These are phyloP conservation scores for Pezicula rhizophila DNA, from an alignment of 2,329 filamentous ascomycete species.

Conservation along the genomic window DNA sequence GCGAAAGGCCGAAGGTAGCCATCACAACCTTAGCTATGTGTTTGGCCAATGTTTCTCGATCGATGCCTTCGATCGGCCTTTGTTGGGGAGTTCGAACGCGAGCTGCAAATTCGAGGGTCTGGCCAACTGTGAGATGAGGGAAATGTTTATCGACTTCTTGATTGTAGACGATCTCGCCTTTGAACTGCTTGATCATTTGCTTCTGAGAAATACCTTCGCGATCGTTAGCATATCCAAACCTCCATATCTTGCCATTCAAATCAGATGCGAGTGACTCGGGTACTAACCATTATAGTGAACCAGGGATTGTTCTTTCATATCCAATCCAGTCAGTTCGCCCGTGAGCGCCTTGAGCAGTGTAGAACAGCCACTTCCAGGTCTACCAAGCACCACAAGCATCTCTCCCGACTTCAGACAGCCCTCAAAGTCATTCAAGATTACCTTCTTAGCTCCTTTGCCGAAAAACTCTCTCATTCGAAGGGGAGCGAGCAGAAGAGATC, in stretches of 20 bases:
- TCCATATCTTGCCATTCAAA: no score
- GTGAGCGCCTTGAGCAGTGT: slow-evolving; percentile 59
- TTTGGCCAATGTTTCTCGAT: slow-evolving; percentile 43
- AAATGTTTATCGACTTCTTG: slow-evolving; percentile 73
- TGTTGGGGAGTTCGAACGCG: no score
- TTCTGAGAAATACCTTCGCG: slow-evolving; percentile 41
- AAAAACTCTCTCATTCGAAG: slow-evolving; percentile 52
- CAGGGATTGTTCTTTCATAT: slow-evolving; percentile 41
- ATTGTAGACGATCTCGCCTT: slow-evolving; percentile 66
- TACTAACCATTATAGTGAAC: slow-evolving; percentile 63
- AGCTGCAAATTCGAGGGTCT: slow-evolving; percentile 69
- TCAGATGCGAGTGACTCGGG: no score
- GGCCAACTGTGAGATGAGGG: slow-evolving; percentile 66
- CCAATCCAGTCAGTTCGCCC: slow-evolving; percentile 50
- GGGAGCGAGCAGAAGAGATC: slow-evolving; percentile 50
- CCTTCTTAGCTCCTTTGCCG: slow-evolving; percentile 38
- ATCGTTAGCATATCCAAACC: no score
- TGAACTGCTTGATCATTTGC: slow-evolving; percentile 53
- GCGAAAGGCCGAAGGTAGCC: slow-evolving; percentile 65
- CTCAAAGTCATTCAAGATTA: no score
- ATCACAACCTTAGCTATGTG: slow-evolving; percentile 51
- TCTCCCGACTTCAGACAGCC: no score
- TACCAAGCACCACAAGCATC: slow-evolving; percentile 62
- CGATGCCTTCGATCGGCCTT: no score
- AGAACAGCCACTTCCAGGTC: slow-evolving; percentile 59